Evolutionary conservation across 164 flowering plant species (phyloP).

Genomic region (Brasenia schreberi): DNA sequence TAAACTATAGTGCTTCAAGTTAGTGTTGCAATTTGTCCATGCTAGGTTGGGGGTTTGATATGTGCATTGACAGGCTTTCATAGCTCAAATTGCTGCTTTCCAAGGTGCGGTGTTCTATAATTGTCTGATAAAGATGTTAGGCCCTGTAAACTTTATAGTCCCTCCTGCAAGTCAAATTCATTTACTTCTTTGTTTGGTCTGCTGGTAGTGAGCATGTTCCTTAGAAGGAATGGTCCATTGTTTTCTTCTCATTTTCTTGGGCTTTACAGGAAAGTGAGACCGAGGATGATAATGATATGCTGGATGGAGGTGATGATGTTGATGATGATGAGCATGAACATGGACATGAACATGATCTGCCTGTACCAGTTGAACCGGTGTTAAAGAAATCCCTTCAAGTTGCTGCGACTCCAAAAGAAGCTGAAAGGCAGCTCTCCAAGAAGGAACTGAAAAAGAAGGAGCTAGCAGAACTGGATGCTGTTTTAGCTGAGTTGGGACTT

Average conservation of each 20-base stretch:
- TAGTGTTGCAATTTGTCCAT: too few species aligned
- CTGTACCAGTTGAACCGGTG: slow-evolving; percentile 27
- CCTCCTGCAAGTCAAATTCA: too few species aligned
- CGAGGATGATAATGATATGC: slow-evolving; percentile 58
- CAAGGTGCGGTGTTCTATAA: too few species aligned
- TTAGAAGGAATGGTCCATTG: background rate
- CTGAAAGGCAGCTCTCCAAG: slow-evolving; percentile 89
- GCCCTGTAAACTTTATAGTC: too few species aligned
- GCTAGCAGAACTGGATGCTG: slow-evolving; percentile 81
- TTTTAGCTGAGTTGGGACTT: slow-evolving; percentile 68
- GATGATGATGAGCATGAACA: slow-evolving; percentile 55
- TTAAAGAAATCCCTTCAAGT: slow-evolving; percentile 31
- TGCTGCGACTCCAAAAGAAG: slow-evolving; percentile 39
- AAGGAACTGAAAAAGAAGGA: slow-evolving; percentile 83
- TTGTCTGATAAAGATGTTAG: too few species aligned
- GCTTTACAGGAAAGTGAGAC: slow-evolving; percentile 66
- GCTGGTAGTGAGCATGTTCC: too few species aligned
- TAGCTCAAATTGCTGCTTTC: too few species aligned
- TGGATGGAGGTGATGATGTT: slow-evolving; percentile 58
- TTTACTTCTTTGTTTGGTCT: too few species aligned
- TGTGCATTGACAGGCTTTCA: too few species aligned
- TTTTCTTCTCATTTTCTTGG: background rate
- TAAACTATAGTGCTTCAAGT: too few species aligned
- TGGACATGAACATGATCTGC: slow-evolving; percentile 30
- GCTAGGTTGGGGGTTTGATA: too few species aligned